phyloP scores from a whole-genome alignment of 1,284 basidiomycete genomes.

The Cutaneotrichosporon sp. region DNA sequence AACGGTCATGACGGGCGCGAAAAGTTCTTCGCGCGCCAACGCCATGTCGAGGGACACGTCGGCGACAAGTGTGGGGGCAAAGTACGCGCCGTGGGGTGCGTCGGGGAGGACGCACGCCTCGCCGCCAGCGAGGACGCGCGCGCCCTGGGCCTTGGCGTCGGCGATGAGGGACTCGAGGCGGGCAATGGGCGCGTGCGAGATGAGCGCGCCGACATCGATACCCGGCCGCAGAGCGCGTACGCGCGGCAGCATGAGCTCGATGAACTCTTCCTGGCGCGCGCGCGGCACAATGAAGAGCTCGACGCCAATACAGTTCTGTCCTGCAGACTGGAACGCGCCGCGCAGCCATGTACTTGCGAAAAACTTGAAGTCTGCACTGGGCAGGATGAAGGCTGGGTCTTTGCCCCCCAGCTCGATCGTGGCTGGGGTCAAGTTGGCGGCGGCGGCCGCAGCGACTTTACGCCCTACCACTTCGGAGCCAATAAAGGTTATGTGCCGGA shows the following conservation, averaged over 20 bases:
- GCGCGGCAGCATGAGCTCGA: slow-evolving; percentile 60
- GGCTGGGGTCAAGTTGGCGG: slow-evolving; percentile 77
- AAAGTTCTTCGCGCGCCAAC: slow-evolving; percentile 78
- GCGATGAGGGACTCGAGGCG: slow-evolving; percentile 65
- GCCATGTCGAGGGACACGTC: slow-evolving; percentile 69
- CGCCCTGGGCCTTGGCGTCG: slow-evolving; percentile 65
- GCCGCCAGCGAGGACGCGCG: slow-evolving; percentile 64
- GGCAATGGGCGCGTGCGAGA: slow-evolving; percentile 56
- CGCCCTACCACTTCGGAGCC: slow-evolving; percentile 86
- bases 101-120: slow-evolving; percentile 61
- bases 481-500: slow-evolving; percentile 71
- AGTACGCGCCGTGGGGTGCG: slow-evolving; percentile 68
- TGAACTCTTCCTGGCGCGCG: slow-evolving; percentile 55
- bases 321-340: slow-evolving; percentile 61
- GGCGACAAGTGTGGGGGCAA: slow-evolving; percentile 78
- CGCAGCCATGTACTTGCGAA: slow-evolving; percentile 62
- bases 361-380: slow-evolving; percentile 49
- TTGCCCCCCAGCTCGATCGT: slow-evolving; percentile 78
- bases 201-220: slow-evolving; percentile 49
- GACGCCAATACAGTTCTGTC: slow-evolving; percentile 96
- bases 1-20: slow-evolving; percentile 80
- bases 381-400: slow-evolving; percentile 54
- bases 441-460: slow-evolving; percentile 74
- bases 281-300: slow-evolving; percentile 74
- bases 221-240: slow-evolving; percentile 63